Evolutionary conservation across 2,329 filamentous ascomycete species (phyloP).

Genomic region (Fusarium paranaense): DNA sequence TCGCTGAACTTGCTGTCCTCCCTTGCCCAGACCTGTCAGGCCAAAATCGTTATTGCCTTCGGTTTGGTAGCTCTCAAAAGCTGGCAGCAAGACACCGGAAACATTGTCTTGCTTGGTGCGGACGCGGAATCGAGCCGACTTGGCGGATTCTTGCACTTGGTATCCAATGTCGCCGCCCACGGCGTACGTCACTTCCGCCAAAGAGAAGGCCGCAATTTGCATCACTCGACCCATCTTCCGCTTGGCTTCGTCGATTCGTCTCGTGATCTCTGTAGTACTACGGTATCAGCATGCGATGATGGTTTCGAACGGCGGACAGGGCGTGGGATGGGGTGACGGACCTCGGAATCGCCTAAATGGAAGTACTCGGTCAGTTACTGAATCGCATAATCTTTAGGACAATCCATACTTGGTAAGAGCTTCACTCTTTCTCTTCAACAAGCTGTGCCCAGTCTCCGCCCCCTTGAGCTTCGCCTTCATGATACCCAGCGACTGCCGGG

Average conservation of each 20-base stretch:
- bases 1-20: slow-evolving; percentile 94
- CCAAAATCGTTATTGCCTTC: slow-evolving; percentile 97
- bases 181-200: slow-evolving; percentile 97
- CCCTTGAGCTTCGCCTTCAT: slow-evolving; percentile 99
- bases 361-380: slow-evolving; percentile 5
- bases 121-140: slow-evolving; percentile 91
- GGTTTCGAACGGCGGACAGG: neutral
- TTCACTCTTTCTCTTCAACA: slow-evolving; percentile 98
- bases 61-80: slow-evolving; percentile 90
- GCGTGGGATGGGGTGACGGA: slow-evolving; percentile 49
- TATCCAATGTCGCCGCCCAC: slow-evolving; percentile 96
- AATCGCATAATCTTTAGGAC: neutral
- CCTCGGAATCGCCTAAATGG: slow-evolving; percentile 86
- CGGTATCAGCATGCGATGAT: slow-evolving; percentile 31
- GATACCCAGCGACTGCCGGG: slow-evolving; percentile 92
- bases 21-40: slow-evolving; percentile 94
- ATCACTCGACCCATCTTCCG: slow-evolving; percentile 99
- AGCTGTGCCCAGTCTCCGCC: slow-evolving; percentile 88
- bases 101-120: slow-evolving; percentile 98
- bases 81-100: slow-evolving; percentile 91
- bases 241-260: slow-evolving; percentile 97
- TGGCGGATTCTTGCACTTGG: slow-evolving; percentile 96
- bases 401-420: slow-evolving; percentile 88
- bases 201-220: slow-evolving; percentile 98
- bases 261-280: slow-evolving; percentile 80